Percentiles rank a stretch among this genome's conserved stretches.
Conservation (phyloP, 108 stramenopile species). For the Nannochloropsis granulata region DNA sequence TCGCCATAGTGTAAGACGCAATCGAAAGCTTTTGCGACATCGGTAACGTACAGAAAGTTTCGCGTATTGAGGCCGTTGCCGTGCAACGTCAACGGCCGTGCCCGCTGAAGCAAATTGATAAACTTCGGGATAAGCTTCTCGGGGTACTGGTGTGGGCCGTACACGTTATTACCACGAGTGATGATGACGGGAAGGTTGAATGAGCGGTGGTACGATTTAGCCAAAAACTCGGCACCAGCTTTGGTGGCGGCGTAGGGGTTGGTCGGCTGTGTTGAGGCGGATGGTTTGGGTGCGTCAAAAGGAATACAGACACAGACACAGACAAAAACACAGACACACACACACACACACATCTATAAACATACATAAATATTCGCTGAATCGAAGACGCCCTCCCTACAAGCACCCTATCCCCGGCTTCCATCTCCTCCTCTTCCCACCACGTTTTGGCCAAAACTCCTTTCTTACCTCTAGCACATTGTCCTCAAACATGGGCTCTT, state of each 20-base stretch:
- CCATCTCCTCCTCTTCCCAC: background rate
- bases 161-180: constrained; percentile 97
- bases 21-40: constrained; percentile 93
- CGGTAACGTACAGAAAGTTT: constrained; percentile 88
- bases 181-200: constrained; percentile 46
- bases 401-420: background rate
- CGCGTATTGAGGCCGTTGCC: constrained; percentile 89
- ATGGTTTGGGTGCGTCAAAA: too few relatives aligned
- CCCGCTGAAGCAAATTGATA: constrained; percentile 83
- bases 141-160: constrained; percentile 96
- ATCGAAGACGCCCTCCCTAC: background rate
- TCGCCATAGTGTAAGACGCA: constrained; percentile 74
- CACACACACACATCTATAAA: too few relatives aligned
- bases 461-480: constrained; percentile 58
- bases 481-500: constrained; percentile 89
- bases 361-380: background rate
- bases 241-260: constrained; percentile 99
- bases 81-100: constrained; percentile 74
- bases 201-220: constrained; percentile 56
- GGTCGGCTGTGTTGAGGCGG: constrained; percentile 49
- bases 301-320: too few relatives aligned
- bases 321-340: too few relatives aligned
- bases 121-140: constrained; percentile 99
- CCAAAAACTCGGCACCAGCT: constrained; percentile 94
- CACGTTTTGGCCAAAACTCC: background rate